Percentiles rank a stretch among this genome's conserved stretches.
Evolutionary conservation across 2,329 filamentous ascomycete genomes (phyloP).

Genomic region (Xylariales sp.): DNA sequence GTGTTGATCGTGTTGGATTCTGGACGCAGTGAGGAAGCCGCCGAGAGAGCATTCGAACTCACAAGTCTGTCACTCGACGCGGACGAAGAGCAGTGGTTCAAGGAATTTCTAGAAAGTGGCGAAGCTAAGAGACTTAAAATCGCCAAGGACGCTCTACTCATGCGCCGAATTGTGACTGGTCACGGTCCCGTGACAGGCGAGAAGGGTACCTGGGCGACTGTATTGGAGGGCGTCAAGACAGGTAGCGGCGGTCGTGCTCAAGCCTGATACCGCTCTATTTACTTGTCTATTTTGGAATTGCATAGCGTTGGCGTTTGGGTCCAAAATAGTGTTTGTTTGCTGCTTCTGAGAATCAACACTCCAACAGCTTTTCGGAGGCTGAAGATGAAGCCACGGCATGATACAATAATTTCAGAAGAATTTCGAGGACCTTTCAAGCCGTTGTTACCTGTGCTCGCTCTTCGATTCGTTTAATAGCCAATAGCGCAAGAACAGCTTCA

Average conservation of each 20-base stretch:
- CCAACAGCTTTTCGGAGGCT: background rate
- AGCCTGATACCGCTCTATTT: conserved; percentile 29
- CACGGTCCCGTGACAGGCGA: conserved; percentile 61
- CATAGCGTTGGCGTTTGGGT: conserved; percentile 50
- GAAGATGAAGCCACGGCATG: conserved; percentile 4
- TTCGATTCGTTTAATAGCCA: background rate
- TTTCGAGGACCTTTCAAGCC: background rate
- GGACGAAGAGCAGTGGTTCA: conserved; percentile 80
- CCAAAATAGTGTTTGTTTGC: conserved; percentile 11
- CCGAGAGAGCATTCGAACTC: conserved; percentile 73
- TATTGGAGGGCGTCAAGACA: conserved; percentile 64
- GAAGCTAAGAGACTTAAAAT: conserved; percentile 72
- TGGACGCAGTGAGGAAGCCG: conserved; percentile 54
- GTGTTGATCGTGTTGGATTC: conserved; percentile 67
- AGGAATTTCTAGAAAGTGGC: conserved; percentile 72
- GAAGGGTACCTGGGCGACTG: conserved; percentile 61
- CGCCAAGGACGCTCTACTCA: conserved; percentile 78
- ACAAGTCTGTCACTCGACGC: conserved; percentile 77
- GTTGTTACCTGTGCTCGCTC: background rate
- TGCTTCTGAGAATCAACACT: background rate
- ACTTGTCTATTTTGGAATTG: conserved; percentile 33
- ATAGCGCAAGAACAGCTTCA: too few relatives aligned
- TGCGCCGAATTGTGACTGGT: conserved; percentile 77
- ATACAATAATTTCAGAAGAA: background rate
- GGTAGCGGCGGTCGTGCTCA: conserved; percentile 53